Conservation (phyloP, 768 basidiomycete species). For the Coprinopsis cinerea region DNA sequence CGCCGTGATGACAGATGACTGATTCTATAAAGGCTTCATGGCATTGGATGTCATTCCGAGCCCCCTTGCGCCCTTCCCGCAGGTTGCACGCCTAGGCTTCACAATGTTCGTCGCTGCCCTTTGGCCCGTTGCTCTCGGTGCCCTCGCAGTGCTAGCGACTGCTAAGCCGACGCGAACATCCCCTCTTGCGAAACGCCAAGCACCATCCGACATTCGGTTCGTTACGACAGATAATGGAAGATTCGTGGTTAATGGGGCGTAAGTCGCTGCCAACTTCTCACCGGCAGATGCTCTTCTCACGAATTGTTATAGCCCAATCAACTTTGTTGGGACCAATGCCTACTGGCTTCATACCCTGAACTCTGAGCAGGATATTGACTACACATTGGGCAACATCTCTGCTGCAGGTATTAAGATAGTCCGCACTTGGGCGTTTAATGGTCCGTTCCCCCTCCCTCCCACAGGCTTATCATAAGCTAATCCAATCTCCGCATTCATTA, state of each 20-base stretch:
- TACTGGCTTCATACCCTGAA: conserved; percentile 63
- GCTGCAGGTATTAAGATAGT: conserved; percentile 52
- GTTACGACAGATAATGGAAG: conserved; percentile 38
- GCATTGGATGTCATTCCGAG: not conserved
- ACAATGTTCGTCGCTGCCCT: conserved; percentile 13
- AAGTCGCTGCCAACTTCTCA: conserved; percentile 3
- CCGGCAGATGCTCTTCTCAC: conserved; percentile 1
- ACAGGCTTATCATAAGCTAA: no score
- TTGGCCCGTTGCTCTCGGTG: conserved; percentile 19
- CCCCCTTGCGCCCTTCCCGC: conserved; percentile 1
- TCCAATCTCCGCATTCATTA: no score
- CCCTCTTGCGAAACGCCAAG: conserved; percentile 17
- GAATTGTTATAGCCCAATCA: conserved; percentile 19
- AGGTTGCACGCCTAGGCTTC: conserved; percentile 1
- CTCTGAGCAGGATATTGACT: conserved; percentile 46
- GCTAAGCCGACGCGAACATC: conserved; percentile 23
- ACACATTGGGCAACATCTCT: conserved; percentile 53
- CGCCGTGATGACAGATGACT: not conserved
- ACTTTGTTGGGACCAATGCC: conserved; percentile 47
- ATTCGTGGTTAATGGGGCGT: conserved; percentile 55
- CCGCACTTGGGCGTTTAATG: conserved; percentile 71
- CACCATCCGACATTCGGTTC: conserved; percentile 29
- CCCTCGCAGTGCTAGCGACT: conserved; percentile 17
- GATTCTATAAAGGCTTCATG: no score
- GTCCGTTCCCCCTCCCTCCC: conserved; percentile 30